Evolutionary conservation across 805 yeast genomes (phyloP), one percentile per base, ranked within the genome.

Genomic region (Yarrowia sp.): DNA sequence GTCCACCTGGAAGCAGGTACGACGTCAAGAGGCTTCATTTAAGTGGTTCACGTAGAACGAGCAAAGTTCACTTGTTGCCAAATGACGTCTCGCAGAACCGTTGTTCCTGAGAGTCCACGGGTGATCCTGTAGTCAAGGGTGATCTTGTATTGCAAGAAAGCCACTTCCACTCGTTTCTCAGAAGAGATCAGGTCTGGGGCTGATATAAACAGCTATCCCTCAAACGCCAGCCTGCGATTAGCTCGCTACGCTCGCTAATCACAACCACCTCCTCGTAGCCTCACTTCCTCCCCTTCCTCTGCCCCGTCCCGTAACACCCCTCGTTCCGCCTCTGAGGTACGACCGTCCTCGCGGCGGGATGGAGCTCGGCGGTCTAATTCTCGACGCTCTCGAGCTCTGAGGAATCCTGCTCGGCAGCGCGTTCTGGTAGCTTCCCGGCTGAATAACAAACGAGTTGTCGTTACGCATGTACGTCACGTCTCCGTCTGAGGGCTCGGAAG

Each of bases 381-480:
- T 22, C 16, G 58, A 51, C 4, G 27, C 38, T 8, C 61, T 13
- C 5, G 47, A 27, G 5, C 47, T 25, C 36, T 55, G 61, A 1
- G 61, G 61, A 29, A 55, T 55, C 13, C 61, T 33, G 6, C 42
- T 51, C 1, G 58, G 58, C 22, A 51, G 24, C 24, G 33, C 47
- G 4, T 9, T 2, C 27, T 38, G 61, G 4, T 29, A 29, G 5
- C 35, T 38, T n/a, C 27, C 25, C 18, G 60, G 44, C 14, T 51
- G 63, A 27, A 51, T 61, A 7, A 55, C 29, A 13, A 36, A 61
- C 44, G 55, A 41, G 38, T 27, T 44, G n/a, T 58, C 62, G 32
- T 41, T 44, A 1, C 42, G 41, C 62, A 41, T 44, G 16, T 58
- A 58, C 13, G 44, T 55, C 12, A 53, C 35, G 14, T 60, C 59